A percentile compares a stretch with the other conserved stretches of the same genome.
Conservation (phyloP, 176 grass and related monocot species). For the Avena eriantha region DNA sequence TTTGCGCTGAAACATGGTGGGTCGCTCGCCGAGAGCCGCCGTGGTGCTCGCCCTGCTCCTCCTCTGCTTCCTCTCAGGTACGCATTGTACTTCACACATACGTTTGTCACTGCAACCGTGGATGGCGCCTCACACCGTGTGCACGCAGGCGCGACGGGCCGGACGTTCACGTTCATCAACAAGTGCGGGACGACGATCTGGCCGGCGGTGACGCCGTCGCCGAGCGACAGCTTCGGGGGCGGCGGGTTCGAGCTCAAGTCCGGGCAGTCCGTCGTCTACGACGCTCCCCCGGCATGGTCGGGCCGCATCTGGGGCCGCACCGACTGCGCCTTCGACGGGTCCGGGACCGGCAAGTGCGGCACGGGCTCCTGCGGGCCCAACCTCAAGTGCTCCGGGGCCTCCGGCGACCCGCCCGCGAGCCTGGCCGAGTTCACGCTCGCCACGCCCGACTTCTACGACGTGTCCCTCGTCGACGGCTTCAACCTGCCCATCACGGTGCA, state of each 20-base stretch:
- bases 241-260: conserved; percentile 62
- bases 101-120: neutral
- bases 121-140: neutral
- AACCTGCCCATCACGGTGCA: conserved; percentile 52
- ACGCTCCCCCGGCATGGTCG: conserved; percentile 45
- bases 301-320: conserved; percentile 82
- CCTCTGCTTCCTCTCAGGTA: conserved; percentile 53
- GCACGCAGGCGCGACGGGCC: conserved; percentile 3
- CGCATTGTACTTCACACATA: neutral
- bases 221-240: conserved; percentile 54
- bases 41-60: conserved; percentile 25
- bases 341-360: conserved; percentile 62
- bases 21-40: conserved; percentile 11
- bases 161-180: conserved; percentile 69
- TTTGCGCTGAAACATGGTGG: conserved; percentile 11
- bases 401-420: conserved; percentile 56
- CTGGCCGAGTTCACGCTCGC: conserved; percentile 75
- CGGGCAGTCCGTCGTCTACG: conserved; percentile 63
- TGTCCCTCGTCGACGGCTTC: conserved; percentile 40
- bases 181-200: conserved; percentile 62
- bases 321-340: conserved; percentile 57
- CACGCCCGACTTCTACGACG: conserved; percentile 38
- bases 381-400: conserved; percentile 50
- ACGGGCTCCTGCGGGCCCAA: conserved; percentile 58
- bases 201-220: conserved; percentile 62